These are phyloP conservation scores for Thozetella sp. DNA, from an alignment of 495 filamentous ascomycete species.

Conservation along the genomic window DNA sequence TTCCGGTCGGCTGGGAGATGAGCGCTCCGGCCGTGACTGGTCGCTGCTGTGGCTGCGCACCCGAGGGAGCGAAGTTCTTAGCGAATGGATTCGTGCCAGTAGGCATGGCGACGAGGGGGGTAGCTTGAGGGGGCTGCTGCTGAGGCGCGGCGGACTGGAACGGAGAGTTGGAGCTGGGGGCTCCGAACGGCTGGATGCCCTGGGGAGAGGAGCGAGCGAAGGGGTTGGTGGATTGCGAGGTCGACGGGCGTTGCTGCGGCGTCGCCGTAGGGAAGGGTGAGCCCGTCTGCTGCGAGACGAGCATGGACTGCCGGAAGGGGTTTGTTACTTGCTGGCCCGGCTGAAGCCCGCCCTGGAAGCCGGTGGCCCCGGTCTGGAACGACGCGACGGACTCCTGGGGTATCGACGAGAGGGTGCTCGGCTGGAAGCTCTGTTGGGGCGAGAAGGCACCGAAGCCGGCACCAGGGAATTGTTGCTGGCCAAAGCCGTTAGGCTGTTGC, in stretches of 20 bases:
- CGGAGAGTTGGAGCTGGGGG: slow-evolving; percentile 46
- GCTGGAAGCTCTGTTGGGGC: slow-evolving; percentile 61
- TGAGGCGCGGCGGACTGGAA: slow-evolving; percentile 50
- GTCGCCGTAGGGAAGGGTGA: slow-evolving; percentile 25
- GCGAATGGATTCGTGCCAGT: slow-evolving; percentile 80
- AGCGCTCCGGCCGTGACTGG: slow-evolving; percentile 49
- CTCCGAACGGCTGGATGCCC: slow-evolving; percentile 48
- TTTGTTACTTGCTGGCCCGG: slow-evolving; percentile 68
- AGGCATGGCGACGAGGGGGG: slow-evolving; percentile 58
- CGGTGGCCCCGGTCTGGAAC: slow-evolving; percentile 44
- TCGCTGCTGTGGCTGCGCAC: slow-evolving; percentile 27
- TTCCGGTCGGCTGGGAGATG: slow-evolving; percentile 73
- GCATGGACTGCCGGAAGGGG: slow-evolving; percentile 86
- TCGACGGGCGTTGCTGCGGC: slow-evolving; percentile 35
- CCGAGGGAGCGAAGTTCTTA: slow-evolving; percentile 39
- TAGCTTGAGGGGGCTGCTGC: slow-evolving; percentile 37
- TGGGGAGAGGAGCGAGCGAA: slow-evolving; percentile 65
- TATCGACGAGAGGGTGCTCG: slow-evolving; percentile 56
- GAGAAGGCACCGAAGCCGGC: slow-evolving; percentile 88
- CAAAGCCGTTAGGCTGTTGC: slow-evolving; percentile 36
- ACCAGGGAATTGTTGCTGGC: slow-evolving; percentile 64
- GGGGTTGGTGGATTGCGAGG: slow-evolving; percentile 79
- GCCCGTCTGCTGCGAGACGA: slow-evolving; percentile 58
- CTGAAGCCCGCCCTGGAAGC: slow-evolving; percentile 41
- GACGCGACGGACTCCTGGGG: slow-evolving; percentile 65